Evolutionary conservation across 805 yeast species (phyloP).

Genomic region (Wickerhamomyces canadensis): DNA sequence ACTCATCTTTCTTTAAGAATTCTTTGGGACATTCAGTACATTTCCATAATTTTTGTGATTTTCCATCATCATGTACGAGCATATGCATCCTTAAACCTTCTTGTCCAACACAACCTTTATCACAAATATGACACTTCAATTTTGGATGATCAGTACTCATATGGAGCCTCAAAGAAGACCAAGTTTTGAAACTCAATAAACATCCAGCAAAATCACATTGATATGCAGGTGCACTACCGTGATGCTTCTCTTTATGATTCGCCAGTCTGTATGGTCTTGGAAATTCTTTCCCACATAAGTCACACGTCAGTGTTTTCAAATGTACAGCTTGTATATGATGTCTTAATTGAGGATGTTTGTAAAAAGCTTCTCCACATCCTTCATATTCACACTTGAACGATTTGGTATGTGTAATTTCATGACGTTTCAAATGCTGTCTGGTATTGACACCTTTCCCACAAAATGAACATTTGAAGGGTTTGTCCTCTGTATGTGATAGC

Average conservation of each 20-base stretch:
- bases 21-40: constrained; percentile 51
- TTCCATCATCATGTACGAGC: constrained; percentile 56
- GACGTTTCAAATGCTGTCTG: constrained; percentile 75
- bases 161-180: constrained; percentile 72
- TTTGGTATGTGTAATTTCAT: constrained; percentile 72
- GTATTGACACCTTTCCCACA: constrained; percentile 85
- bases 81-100: constrained; percentile 68
- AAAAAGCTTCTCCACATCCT: constrained; percentile 62
- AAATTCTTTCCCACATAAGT: constrained; percentile 59
- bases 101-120: constrained; percentile 67
- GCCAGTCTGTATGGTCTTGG: constrained; percentile 59
- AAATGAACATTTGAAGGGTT: constrained; percentile 64
- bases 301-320: constrained; percentile 46
- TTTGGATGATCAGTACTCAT: constrained; percentile 69
- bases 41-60: constrained; percentile 44
- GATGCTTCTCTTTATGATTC: constrained; percentile 62
- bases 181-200: constrained; percentile 52
- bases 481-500: constrained; percentile 56
- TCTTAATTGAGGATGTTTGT: constrained; percentile 69
- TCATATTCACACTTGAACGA: constrained; percentile 57
- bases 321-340: constrained; percentile 68
- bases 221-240: constrained; percentile 48
- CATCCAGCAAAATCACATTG: constrained; percentile 64
- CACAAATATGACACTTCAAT: constrained; percentile 57
- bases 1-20: constrained; percentile 52